Evolutionary conservation across 805 yeast species (phyloP), one percentile per base, ranked within the genome.

Genomic region (Saccharomycopsis javanensis): DNA sequence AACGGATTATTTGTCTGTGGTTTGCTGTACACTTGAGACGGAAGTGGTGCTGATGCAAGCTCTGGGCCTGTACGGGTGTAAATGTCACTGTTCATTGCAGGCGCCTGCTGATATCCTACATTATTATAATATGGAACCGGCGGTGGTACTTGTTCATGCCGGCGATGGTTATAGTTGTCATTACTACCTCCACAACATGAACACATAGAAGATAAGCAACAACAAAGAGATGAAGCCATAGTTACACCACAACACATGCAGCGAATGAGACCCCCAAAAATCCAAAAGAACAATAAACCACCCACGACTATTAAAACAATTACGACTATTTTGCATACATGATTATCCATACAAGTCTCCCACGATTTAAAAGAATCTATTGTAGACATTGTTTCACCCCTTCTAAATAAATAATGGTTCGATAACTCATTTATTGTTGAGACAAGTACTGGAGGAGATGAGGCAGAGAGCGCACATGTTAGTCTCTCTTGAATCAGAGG

Each of bases 301-400:
- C 76, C 85, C 18, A 82, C 63, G 1, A 75, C 79, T 7, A 82
- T 79, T 3, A 80, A 79, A 27, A 82, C 82, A 46, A 82, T 81
- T n/a, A 80, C 85, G 18, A 80, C 78, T 51, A 82, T 75, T 62
- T 82, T 82, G 69, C 88, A 83, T 51, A 79, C 72, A 18, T 68
- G 76, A 65, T 81, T 81, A 62, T 73, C 81, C 86, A 81, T 81
- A 69, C 88, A 83, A 2, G 81, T 76, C 63, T 79, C 78, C 86
- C 87, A 82, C 46, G 65, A 57, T 62, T 69, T 75, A 70, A 80
- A 79, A 3, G 81, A 58, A 5, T 55, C 56, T 15, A 35, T 23
- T 20, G 45, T 35, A 16, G 48, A 42, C 10, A 5, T 42, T 20
- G 48, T 42, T 25, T 23, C 48, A 4, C n/a, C 48, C 23, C 48